Percentiles rank a stretch among this genome's conserved stretches.
These are phyloP conservation scores for Talaromyces sp. DNA, from an alignment of 2,329 filamentous ascomycete species.

Conservation along the genomic window DNA sequence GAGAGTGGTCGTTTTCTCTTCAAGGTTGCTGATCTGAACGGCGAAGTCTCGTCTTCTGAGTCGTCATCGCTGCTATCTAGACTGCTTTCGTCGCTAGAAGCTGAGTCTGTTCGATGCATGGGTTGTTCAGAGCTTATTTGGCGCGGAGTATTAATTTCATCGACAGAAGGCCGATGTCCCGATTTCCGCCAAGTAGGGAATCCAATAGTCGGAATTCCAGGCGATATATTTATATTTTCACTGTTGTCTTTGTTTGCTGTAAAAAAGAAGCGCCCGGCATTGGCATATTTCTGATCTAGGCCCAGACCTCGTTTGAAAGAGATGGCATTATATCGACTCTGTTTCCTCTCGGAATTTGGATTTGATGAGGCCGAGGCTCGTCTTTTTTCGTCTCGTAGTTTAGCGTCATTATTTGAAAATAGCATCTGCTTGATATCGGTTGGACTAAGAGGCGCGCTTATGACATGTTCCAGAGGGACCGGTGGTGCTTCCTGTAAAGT, in stretches of 20 bases:
- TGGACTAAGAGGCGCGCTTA: slow-evolving; percentile 44
- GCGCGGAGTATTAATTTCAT: neutral
- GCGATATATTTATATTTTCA: neutral
- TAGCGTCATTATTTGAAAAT: slow-evolving; percentile 30
- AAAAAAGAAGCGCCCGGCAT: slow-evolving; percentile 49
- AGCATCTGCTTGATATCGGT: slow-evolving; percentile 48
- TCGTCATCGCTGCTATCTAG: slow-evolving; percentile 23
- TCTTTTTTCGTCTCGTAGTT: slow-evolving; percentile 17
- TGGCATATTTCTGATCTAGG: slow-evolving; percentile 54
- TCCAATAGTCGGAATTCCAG: slow-evolving; percentile 40
- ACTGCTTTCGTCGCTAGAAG: slow-evolving; percentile 31
- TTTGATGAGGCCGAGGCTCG: slow-evolving; percentile 23
- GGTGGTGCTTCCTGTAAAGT: neutral
- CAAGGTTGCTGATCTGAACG: slow-evolving; percentile 24
- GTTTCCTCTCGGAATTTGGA: slow-evolving; percentile 7
- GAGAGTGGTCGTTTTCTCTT: slow-evolving; percentile 40
- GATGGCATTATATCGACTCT: slow-evolving; percentile 54
- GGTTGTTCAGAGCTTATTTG: neutral
- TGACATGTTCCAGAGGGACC: slow-evolving; percentile 29
- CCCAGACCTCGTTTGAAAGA: slow-evolving; percentile 51
- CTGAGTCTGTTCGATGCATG: slow-evolving; percentile 25
- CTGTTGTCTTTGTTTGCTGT: slow-evolving; percentile 19
- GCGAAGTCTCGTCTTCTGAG: slow-evolving; percentile 26
- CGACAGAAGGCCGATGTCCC: neutral
- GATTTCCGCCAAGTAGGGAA: slow-evolving; percentile 28